These are phyloP conservation scores for Citrus mangshanensis DNA, from an alignment of 345 rosid species.

Conservation along the genomic window DNA sequence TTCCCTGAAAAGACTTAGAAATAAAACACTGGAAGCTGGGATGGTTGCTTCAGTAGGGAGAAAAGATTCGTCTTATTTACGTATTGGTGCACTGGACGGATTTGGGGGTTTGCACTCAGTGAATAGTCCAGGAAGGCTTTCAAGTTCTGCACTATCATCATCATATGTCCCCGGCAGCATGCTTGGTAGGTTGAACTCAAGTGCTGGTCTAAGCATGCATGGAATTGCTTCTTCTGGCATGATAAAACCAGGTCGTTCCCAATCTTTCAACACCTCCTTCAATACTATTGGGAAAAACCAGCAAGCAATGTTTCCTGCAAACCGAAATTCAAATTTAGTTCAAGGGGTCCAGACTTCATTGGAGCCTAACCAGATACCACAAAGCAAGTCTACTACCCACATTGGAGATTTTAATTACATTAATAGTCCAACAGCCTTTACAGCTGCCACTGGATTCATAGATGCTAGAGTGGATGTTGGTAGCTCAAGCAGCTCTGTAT, in stretches of 20 bases:
- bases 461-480: constrained; percentile 34
- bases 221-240: constrained; percentile 55
- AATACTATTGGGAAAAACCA: constrained; percentile 47
- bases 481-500: constrained; percentile 37
- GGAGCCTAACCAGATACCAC: constrained; percentile 32
- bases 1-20: constrained; percentile 61
- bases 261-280: constrained; percentile 33
- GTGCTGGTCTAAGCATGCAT: constrained; percentile 40
- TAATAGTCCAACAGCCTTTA: constrained; percentile 31
- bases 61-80: constrained; percentile 53
- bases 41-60: constrained; percentile 51
- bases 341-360: constrained; percentile 21
- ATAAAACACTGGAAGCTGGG: constrained; percentile 40
- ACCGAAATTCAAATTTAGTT: constrained; percentile 36
- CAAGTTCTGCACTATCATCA: constrained; percentile 45
- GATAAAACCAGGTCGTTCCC: constrained; percentile 44
- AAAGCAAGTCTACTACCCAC: constrained; percentile 35
- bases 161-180: constrained; percentile 46
- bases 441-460: constrained; percentile 27
- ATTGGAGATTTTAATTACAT: constrained; percentile 41
- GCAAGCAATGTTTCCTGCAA: constrained; percentile 32
- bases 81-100: constrained; percentile 50
- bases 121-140: constrained; percentile 49
- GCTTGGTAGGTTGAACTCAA: constrained; percentile 57
- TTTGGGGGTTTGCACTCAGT: constrained; percentile 46